Percentiles rank a stretch among this genome's conserved stretches.
Conservation (phyloP, 441 rosid genomes). For the Euphorbia corollata region DNA sequence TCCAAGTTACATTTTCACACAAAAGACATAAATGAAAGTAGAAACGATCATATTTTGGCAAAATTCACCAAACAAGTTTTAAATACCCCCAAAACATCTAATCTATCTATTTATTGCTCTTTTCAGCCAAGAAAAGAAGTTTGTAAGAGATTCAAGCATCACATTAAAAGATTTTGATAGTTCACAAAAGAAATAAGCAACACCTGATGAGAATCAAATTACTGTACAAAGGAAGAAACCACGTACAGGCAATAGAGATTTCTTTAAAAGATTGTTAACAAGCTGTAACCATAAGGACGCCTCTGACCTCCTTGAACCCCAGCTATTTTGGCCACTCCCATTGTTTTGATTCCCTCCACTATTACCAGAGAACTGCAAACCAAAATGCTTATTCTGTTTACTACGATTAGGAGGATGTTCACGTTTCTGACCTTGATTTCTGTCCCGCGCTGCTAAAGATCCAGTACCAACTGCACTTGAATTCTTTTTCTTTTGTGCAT, state of each 20-base stretch:
- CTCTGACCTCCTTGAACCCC: conserved; percentile 70
- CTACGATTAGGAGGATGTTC: conserved; percentile 46
- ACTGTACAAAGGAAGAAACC: conserved; percentile 5
- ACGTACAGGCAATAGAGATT: conserved; percentile 79
- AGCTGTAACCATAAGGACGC: conserved; percentile 76
- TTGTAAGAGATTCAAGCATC: not conserved
- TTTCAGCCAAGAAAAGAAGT: not conserved
- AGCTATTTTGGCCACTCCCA: conserved; percentile 56
- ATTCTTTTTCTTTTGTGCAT: conserved; percentile 64
- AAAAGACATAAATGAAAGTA: not conserved
- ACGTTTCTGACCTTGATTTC: conserved; percentile 58
- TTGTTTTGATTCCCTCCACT: conserved; percentile 37
- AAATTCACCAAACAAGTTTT: not conserved
- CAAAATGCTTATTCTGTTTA: conserved; percentile 75
- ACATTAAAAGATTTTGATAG: conserved; percentile 15
- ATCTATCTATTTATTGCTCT: not conserved
- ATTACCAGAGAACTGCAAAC: conserved; percentile 40
- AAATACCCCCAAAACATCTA: not conserved
- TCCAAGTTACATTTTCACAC: not conserved
- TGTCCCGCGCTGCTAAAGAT: conserved; percentile 49
- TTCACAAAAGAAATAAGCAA: not conserved
- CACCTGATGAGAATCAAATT: conserved; percentile 4
- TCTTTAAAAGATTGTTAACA: conserved; percentile 75
- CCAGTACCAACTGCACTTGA: conserved; percentile 39
- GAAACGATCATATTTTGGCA: conserved; percentile 5